A percentile compares a stretch with the other conserved stretches of the same genome.
Evolutionary conservation across 1,284 basidiomycete genomes (phyloP).

Genomic region (Vanrija sp.): DNA sequence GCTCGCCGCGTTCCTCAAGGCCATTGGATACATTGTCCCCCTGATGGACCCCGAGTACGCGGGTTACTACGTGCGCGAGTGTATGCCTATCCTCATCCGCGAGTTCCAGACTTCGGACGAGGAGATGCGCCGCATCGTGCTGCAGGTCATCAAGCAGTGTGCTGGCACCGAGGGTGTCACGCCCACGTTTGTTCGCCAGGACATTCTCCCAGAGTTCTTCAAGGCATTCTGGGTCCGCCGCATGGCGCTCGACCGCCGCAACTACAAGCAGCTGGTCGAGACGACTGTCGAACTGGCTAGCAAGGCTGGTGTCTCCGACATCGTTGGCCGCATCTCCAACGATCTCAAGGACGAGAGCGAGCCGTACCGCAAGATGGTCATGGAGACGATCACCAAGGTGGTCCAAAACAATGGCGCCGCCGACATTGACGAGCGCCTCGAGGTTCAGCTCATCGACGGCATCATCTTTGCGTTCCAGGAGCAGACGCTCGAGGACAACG

Average conservation of each 20-base stretch:
- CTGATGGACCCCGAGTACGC: conserved; percentile 99
- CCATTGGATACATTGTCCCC: conserved; percentile 98
- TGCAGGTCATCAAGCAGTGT: conserved; percentile 99
- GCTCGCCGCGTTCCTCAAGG: conserved; percentile 95
- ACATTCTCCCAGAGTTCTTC: conserved; percentile 99
- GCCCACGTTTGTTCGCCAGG: conserved; percentile 87
- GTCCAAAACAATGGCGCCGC: conserved; percentile 87
- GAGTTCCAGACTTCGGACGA: conserved; percentile 99
- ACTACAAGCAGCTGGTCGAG: conserved; percentile 96
- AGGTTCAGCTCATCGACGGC: conserved; percentile 91
- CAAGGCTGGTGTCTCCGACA: conserved; percentile 93
- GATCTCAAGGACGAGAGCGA: conserved; percentile 95
- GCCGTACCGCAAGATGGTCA: conserved; percentile 99
- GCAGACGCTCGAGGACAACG: conserved; percentile 96
- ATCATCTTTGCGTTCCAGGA: conserved; percentile 99
- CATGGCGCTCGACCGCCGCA: conserved; percentile 94
- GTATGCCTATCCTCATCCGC: conserved; percentile 94
- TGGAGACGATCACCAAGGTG: conserved; percentile 99
- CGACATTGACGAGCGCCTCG: conserved; percentile 92
- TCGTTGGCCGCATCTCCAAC: conserved; percentile 90
- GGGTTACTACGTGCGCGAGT: conserved; percentile 95
- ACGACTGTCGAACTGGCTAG: conserved; percentile 97
- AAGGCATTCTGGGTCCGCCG: conserved; percentile 96
- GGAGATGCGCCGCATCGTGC: conserved; percentile 99
- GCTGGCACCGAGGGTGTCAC: conserved; percentile 96